Evolutionary conservation across 805 yeast species (phyloP), one percentile per base, ranked within the genome.

Genomic region (Candida germanica): DNA sequence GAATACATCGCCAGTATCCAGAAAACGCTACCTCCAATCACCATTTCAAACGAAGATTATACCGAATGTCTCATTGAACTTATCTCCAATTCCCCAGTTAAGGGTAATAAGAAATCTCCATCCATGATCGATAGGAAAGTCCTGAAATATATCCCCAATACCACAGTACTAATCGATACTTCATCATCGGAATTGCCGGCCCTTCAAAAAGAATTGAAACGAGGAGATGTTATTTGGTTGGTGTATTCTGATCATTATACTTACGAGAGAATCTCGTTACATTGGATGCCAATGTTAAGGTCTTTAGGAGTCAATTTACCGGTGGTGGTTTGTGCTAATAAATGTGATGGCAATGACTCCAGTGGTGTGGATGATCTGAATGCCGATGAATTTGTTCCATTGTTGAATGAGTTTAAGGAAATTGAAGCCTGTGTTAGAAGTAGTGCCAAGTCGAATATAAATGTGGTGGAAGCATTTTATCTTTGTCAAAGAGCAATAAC

Each of bases 271-370:
- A 78, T 93, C 4, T 80, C 96, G 2, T 66, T 91, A 16, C 88
- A 88, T 57, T 93, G 99, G 99, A 81, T 93, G 75, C 93, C 94
- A 34, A 75, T 83, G 69, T 83, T 93, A 50, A 71, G 99, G 43
- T 86, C 95, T 0, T 70, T 87, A 73, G 99, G 98, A 3, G 87
- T 91, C 39, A 93, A 93, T 53, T 59, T 91, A 10, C 98, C 99
- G 0, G 81, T 93, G n/a, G 87, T 93, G 1, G 64, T 93, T 2
- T 83, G 95, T 59, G 88, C 89, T 36, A 93, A 88, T 58, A 88
- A 87, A 50, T 71, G 80, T 13, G 94, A 85, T 39, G 52, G 38
- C 40, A 7, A 6, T 6, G 58, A 67, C 0, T 50, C 63, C 11
- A 77, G 74, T 30, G 75, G 73, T 23, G 59, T 66, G 6, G 54